Percentiles rank a stretch among this genome's conserved stretches.
Conservation (phyloP, 2,329 filamentous ascomycete species). For the Pezicula radicicola region DNA sequence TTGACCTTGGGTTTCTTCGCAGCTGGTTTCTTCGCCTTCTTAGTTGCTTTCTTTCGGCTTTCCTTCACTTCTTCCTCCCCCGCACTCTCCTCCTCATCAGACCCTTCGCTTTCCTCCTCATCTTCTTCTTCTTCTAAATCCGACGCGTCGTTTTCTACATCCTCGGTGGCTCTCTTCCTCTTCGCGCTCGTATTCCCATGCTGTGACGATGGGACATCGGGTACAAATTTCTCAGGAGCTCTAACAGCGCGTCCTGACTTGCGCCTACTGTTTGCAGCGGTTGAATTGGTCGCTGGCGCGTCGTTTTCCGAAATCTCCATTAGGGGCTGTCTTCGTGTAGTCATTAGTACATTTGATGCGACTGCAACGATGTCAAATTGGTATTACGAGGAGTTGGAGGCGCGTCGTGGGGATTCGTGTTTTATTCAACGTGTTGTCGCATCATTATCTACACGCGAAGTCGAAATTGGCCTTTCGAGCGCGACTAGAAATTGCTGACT, state of each 20-base stretch:
- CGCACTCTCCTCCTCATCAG: conserved; percentile 37
- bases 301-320: conserved; percentile 51
- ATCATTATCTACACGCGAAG: not conserved
- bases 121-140: conserved; percentile 44
- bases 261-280: conserved; percentile 50
- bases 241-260: conserved; percentile 67
- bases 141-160: conserved; percentile 45
- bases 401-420: conserved; percentile 41
- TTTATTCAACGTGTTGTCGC: not conserved
- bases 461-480: not conserved
- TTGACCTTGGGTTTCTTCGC: conserved; percentile 64
- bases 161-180: conserved; percentile 49
- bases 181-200: conserved; percentile 42
- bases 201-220: conserved; percentile 39
- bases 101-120: conserved; percentile 35
- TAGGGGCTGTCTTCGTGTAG: conserved; percentile 40
- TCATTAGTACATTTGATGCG: conserved; percentile 32
- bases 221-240: conserved; percentile 56
- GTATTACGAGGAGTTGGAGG: conserved; percentile 39
- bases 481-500: not conserved
- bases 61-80: conserved; percentile 43
- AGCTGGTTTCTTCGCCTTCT: conserved; percentile 50
- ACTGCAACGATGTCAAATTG: not conserved
- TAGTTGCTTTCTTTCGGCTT: conserved; percentile 31
- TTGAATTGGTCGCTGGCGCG: conserved; percentile 46